phyloP scores from a whole-genome alignment of 768 basidiomycete species.

The Naganishia friedmannii region DNA sequence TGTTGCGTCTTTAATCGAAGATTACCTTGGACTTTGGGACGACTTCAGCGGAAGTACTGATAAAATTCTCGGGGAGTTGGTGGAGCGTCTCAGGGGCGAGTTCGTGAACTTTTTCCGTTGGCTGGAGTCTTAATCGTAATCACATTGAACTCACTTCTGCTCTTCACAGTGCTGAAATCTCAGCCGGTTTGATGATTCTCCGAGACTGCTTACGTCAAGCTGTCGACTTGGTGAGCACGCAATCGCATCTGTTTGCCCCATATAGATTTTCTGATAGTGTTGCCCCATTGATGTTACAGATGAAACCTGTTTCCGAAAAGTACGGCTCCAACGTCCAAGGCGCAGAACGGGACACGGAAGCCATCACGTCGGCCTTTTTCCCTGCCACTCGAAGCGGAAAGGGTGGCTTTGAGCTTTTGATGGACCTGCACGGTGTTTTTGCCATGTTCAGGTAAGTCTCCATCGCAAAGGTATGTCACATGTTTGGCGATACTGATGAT shows the following conservation, averaged over 20 bases:
- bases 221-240: slow-evolving; percentile 9
- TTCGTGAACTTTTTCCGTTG: background rate
- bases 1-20: background rate
- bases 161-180: slow-evolving; percentile 3
- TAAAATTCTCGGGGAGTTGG: slow-evolving; percentile 21
- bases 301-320: slow-evolving; percentile 28
- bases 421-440: slow-evolving; percentile 33
- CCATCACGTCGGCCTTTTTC: slow-evolving; percentile 31
- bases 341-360: slow-evolving; percentile 26
- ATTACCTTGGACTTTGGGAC: slow-evolving; percentile 28
- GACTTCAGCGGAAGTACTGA: slow-evolving; percentile 9
- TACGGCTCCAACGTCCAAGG: slow-evolving; percentile 32
- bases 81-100: slow-evolving; percentile 25
- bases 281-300: background rate
- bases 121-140: too few species aligned
- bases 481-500: too few species aligned
- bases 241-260: too few species aligned
- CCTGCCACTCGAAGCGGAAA: slow-evolving; percentile 25
- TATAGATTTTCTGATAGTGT: background rate
- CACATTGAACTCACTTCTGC: background rate
- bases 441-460: slow-evolving; percentile 24
- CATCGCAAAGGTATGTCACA: too few species aligned
- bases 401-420: slow-evolving; percentile 27
- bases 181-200: slow-evolving; percentile 14
- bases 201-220: slow-evolving; percentile 28